Evolutionary conservation across 192 early-diverging fungal species (phyloP).

Genomic region (Rhizophagus clarus): DNA sequence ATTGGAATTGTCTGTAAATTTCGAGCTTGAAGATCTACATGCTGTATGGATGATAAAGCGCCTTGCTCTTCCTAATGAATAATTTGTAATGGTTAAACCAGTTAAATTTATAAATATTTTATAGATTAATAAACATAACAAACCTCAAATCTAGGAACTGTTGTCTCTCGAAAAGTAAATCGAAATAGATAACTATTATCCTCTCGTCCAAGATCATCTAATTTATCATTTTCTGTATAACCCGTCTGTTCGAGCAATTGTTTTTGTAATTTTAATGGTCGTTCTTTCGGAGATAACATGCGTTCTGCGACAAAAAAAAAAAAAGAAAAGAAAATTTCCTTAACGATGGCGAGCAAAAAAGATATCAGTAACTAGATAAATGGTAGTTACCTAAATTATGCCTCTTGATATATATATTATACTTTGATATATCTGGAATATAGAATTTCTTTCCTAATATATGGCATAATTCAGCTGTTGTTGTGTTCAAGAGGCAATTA

Average conservation of each 20-base stretch:
- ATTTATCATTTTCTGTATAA: conserved; percentile 74
- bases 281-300: conserved; percentile 65
- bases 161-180: conserved; percentile 69
- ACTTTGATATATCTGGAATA: conserved; percentile 66
- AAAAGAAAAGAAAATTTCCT: not conserved
- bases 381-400: conserved; percentile 45
- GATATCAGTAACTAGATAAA: not conserved
- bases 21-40: conserved; percentile 71
- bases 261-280: conserved; percentile 74
- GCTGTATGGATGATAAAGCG: conserved; percentile 45
- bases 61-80: conserved; percentile 45
- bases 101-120: not conserved
- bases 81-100: not conserved
- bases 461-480: conserved; percentile 73
- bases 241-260: conserved; percentile 77
- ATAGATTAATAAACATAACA: conserved; percentile 34
- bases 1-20: conserved; percentile 82
- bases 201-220: conserved; percentile 79
- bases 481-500: conserved; percentile 65
- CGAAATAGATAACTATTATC: conserved; percentile 85
- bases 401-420: conserved; percentile 45
- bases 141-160: conserved; percentile 49
- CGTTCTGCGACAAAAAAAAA: conserved; percentile 58
- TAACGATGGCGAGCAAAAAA: too few relatives aligned
- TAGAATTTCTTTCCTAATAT: conserved; percentile 83